These are phyloP conservation scores for Penicillium pancosmium DNA, from an alignment of 495 filamentous ascomycete species.

Conservation along the genomic window DNA sequence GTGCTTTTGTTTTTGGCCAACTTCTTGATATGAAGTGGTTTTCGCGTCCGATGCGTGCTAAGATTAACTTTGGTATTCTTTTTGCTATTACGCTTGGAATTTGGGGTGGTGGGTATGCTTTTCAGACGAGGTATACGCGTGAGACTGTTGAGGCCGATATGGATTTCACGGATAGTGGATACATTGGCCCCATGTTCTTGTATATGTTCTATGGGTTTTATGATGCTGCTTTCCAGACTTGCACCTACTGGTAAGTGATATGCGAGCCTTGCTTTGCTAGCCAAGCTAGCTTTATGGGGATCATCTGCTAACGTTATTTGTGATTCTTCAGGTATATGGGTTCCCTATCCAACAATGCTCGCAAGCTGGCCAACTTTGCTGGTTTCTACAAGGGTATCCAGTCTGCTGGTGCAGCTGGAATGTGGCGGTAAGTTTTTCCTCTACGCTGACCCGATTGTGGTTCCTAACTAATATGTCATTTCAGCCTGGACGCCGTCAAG, in stretches of 20 bases:
- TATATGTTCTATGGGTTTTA: conserved; percentile 95
- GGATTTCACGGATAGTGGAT: conserved; percentile 70
- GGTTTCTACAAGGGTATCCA: conserved; percentile 99
- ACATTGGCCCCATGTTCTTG: conserved; percentile 82
- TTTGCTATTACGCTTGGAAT: conserved; percentile 76
- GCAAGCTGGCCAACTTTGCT: conserved; percentile 89
- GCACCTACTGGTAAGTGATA: conserved; percentile 76
- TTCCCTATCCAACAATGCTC: conserved; percentile 84
- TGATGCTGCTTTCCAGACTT: conserved; percentile 85
- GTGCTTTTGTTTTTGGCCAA: conserved; percentile 76
- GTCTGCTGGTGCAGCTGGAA: conserved; percentile 87
- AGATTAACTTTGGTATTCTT: conserved; percentile 64
- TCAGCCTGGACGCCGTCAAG: conserved; percentile 61
- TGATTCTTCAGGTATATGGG: conserved; percentile 76
- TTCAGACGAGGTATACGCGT: conserved; percentile 67
- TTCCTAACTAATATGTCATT: conserved; percentile 18
- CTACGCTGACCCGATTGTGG: too few relatives aligned
- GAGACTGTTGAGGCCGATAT: conserved; percentile 45
- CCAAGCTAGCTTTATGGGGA: neutral
- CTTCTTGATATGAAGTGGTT: conserved; percentile 67
- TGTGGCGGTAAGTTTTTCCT: conserved; percentile 61
- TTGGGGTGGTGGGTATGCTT: conserved; percentile 88
- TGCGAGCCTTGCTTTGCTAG: neutral
- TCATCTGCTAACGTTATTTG: neutral
- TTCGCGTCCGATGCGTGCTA: conserved; percentile 74